A percentile compares a stretch with the other conserved stretches of the same genome.
These are phyloP conservation scores for Aspergillus diversus DNA, from an alignment of 495 filamentous ascomycete species.

Conservation along the genomic window DNA sequence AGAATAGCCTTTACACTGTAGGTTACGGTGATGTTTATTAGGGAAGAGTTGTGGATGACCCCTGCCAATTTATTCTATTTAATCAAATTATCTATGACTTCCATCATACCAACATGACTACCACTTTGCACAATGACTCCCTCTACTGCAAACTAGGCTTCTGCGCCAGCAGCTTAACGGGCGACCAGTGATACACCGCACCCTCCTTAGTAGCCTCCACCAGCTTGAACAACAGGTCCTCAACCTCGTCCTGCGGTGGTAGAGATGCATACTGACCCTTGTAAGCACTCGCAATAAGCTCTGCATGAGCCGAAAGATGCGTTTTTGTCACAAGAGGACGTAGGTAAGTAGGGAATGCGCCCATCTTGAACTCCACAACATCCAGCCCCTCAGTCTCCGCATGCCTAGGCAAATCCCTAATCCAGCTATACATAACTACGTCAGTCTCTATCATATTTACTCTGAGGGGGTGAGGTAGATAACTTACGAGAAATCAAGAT, in stretches of 20 bases:
- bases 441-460: not conserved
- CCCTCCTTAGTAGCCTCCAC: not conserved
- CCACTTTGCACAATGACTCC: no score
- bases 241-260: not conserved
- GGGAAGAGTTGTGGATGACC: no score
- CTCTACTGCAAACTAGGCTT: not conserved
- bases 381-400: not conserved
- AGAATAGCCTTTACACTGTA: no score
- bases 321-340: not conserved
- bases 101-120: not conserved
- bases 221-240: not conserved
- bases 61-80: no score
- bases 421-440: not conserved
- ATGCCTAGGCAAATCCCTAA: not conserved
- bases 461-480: not conserved
- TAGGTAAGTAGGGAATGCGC: not conserved
- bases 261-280: not conserved
- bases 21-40: no score
- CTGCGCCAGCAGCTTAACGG: constrained; percentile 3
- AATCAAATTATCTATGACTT: no score
- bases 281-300: constrained; percentile 3
- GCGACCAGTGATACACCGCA: constrained; percentile 4
- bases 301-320: constrained; percentile 3
- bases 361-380: constrained; percentile 2
- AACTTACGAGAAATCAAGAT: constrained; percentile 2